Conservation (phyloP, 148 eudicot species). For the Rhododendron ferrugineum region DNA sequence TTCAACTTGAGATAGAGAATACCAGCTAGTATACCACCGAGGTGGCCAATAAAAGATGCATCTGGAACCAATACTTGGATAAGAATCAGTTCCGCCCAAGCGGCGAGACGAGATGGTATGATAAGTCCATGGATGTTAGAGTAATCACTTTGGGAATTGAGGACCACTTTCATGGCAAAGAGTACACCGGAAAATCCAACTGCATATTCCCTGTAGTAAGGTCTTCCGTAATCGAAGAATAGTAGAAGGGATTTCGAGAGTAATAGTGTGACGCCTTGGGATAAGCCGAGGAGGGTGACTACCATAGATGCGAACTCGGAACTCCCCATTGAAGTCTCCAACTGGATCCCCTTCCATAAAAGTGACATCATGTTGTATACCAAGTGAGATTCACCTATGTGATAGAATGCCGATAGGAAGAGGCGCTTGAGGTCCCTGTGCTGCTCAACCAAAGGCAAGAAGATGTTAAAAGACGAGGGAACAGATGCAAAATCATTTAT, state of each 20-base stretch:
- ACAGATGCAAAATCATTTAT: not conserved
- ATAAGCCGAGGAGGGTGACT: constrained; percentile 61
- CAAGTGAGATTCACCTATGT: constrained; percentile 69
- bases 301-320: constrained; percentile 67
- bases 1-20: constrained; percentile 50
- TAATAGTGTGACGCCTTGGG: constrained; percentile 74
- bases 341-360: constrained; percentile 83
- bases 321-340: constrained; percentile 85
- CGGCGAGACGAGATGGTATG: constrained; percentile 69
- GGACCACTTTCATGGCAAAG: constrained; percentile 92
- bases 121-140: constrained; percentile 57
- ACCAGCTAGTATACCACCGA: constrained; percentile 91
- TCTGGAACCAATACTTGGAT: constrained; percentile 78
- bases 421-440: constrained; percentile 70
- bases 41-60: constrained; percentile 88
- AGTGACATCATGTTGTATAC: constrained; percentile 92
- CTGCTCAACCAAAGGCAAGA: constrained; percentile 36
- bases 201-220: constrained; percentile 71
- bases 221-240: constrained; percentile 42
- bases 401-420: constrained; percentile 82
- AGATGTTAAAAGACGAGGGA: not conserved
- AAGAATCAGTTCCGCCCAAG: constrained; percentile 86
- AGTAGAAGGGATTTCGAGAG: constrained; percentile 59
- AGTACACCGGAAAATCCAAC: constrained; percentile 95
- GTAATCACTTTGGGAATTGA: constrained; percentile 72